Base-by-base conservation (phyloP, 78 protist species). In the Diacronema lutheri region DNA sequence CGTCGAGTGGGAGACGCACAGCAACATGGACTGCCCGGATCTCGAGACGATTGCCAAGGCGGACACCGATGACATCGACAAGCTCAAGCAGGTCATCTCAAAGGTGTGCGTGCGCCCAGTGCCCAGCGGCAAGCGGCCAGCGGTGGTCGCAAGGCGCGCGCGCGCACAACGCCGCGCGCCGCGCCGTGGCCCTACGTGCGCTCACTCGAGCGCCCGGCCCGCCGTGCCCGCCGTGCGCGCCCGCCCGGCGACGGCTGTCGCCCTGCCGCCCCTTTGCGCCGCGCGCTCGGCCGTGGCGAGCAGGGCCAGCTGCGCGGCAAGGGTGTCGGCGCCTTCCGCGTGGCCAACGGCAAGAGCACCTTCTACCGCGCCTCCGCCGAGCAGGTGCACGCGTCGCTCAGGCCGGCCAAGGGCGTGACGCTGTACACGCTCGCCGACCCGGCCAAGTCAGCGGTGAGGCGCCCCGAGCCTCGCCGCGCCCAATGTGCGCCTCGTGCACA, bases 251-350 rank as follows among this genome's bases (percentile, higher is more conserved):
- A n/a, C n/a, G n/a, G n/a, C n/a, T n/a, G n/a, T n/a, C n/a, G n/a
- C n/a, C n/a, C n/a, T n/a, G n/a, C n/a, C n/a, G n/a, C n/a, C n/a
- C n/a, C n/a, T n/a, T n/a, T n/a, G n/a, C n/a, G n/a, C n/a, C n/a
- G n/a, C n/a, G n/a, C n/a, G n/a, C n/a, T n/a, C n/a, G n/a, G n/a
- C n/a, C n/a, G n/a, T n/a, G n/a, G n/a, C n/a, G n/a, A n/a, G n/a
- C n/a, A n/a, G n/a, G 76, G 76, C 0, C 76, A 68, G 76, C 76
- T 68, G 14, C 37, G 37, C 40, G 76, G 76, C 50, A 68, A 68
- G 46, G 76, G 76, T 31, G 37, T 68, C 76, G 76, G 76, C 76
- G 25, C 35, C 50, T 68, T 68, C 20, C 40, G 37, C 31, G 21
- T 11, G n/a, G 1, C 0, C 1, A n/a, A 16, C 46, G 76, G 76